Conservation (phyloP, 2,329 filamentous ascomycete genomes). For the Lasiodiplodia sp. region DNA sequence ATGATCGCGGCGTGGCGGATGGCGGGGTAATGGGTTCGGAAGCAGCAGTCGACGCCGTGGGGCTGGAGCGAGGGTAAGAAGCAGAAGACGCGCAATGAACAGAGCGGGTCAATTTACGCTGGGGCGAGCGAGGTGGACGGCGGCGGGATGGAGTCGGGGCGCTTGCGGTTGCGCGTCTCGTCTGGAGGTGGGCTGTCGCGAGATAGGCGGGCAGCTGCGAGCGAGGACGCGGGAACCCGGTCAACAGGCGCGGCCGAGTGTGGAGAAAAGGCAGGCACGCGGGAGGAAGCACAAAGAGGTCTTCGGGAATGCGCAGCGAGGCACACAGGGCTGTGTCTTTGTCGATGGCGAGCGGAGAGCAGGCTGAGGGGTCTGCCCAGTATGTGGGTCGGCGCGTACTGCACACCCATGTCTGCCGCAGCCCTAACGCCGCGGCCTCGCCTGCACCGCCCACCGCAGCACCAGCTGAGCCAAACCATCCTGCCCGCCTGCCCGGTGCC, state of each 20-base stretch:
- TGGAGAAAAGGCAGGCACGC: conserved; percentile 4
- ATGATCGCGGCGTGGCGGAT: conserved; percentile 49
- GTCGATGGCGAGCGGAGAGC: conserved; percentile 6
- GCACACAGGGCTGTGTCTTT: conserved; percentile 13
- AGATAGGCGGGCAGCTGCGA: conserved; percentile 13
- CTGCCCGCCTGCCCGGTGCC: conserved; percentile 4
- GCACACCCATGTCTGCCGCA: not conserved
- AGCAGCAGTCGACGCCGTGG: not conserved
- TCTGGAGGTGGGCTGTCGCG: conserved; percentile 21
- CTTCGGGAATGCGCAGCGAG: conserved; percentile 2
- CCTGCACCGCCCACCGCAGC: conserved; percentile 2
- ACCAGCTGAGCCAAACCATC: conserved; percentile 17
- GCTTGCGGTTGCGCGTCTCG: conserved; percentile 25
- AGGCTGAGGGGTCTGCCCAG: conserved; percentile 2
- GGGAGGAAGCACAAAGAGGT: conserved; percentile 13
- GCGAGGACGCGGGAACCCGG: conserved; percentile 21
- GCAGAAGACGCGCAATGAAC: not conserved
- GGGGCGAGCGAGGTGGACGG: not conserved
- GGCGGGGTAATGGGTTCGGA: conserved; percentile 13
- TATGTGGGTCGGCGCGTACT: not conserved
- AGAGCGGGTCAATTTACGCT: conserved; percentile 5
- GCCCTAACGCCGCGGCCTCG: conserved; percentile 11
- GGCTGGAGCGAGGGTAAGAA: conserved; percentile 11
- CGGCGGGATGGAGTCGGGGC: not conserved
- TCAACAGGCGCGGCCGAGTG: conserved; percentile 6